phyloP scores from a whole-genome alignment of 2,329 filamentous ascomycete species.

The Phialophora tarda region DNA sequence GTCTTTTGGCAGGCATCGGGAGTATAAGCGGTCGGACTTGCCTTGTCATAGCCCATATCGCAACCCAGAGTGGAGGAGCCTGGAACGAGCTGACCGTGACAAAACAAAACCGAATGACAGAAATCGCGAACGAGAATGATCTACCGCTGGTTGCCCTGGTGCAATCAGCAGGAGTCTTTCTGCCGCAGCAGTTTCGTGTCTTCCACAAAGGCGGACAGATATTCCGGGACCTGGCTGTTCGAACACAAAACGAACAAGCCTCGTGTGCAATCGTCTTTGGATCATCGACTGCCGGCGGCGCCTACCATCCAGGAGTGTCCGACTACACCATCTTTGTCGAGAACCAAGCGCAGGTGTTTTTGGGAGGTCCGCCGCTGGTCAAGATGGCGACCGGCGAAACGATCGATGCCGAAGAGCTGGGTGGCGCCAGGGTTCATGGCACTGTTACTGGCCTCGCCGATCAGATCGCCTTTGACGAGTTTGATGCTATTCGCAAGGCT shows the following conservation, averaged over 20 bases:
- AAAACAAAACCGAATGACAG: constrained; percentile 48
- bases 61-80: constrained; percentile 51
- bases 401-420: constrained; percentile 50
- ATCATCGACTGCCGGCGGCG: constrained; percentile 52
- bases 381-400: constrained; percentile 56
- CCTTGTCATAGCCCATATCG: constrained; percentile 51
- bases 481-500: constrained; percentile 51
- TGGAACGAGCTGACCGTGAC: constrained; percentile 50
- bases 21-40: constrained; percentile 47
- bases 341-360: constrained; percentile 53
- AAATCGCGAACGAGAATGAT: constrained; percentile 49
- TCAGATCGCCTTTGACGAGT: constrained; percentile 53
- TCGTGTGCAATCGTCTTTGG: constrained; percentile 55
- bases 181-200: constrained; percentile 54
- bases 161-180: constrained; percentile 52
- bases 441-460: constrained; percentile 52
- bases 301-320: constrained; percentile 51
- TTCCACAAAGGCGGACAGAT: constrained; percentile 53
- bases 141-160: constrained; percentile 50
- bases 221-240: constrained; percentile 50
- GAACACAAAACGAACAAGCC: constrained; percentile 47
- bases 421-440: constrained; percentile 52
- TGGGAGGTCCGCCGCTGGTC: constrained; percentile 53
- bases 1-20: constrained; percentile 50
- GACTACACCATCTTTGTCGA: constrained; percentile 54